A percentile compares a stretch with the other conserved stretches of the same genome.
phyloP scores from a whole-genome alignment of 2,329 filamentous ascomycete genomes.

The Nemania serpens region DNA sequence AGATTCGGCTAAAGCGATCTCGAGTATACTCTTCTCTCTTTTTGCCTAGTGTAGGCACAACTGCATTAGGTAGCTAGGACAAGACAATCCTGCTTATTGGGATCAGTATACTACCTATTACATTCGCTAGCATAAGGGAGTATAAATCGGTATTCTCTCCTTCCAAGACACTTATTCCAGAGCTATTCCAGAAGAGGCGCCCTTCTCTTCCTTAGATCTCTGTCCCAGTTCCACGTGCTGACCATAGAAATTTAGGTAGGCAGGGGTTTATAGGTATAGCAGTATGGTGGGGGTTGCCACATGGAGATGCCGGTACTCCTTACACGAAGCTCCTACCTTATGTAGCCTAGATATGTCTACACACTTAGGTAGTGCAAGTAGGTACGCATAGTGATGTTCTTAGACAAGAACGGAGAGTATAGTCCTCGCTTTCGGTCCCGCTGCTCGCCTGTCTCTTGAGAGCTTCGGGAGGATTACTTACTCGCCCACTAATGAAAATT shows the following conservation, averaged over 20 bases:
- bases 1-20: neutral
- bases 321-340: neutral
- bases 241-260: neutral
- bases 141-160: neutral
- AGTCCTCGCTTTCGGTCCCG: neutral
- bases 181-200: too few species aligned
- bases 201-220: neutral
- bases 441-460: neutral
- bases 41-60: neutral
- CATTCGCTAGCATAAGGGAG: neutral
- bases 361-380: neutral
- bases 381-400: neutral
- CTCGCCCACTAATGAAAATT: neutral
- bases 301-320: constrained; percentile 1
- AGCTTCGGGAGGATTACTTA: neutral
- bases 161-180: too few species aligned
- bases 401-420: neutral
- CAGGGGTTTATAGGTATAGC: neutral
- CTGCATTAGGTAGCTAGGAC: too few species aligned
- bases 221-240: neutral
- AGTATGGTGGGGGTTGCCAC: too few species aligned
- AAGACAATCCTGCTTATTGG: neutral
- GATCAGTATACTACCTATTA: too few species aligned
- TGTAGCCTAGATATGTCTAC: neutral
- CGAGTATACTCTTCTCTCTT: neutral